phyloP scores from a whole-genome alignment of 2,329 filamentous ascomycete genomes.

The Exophiala mesophila region DNA sequence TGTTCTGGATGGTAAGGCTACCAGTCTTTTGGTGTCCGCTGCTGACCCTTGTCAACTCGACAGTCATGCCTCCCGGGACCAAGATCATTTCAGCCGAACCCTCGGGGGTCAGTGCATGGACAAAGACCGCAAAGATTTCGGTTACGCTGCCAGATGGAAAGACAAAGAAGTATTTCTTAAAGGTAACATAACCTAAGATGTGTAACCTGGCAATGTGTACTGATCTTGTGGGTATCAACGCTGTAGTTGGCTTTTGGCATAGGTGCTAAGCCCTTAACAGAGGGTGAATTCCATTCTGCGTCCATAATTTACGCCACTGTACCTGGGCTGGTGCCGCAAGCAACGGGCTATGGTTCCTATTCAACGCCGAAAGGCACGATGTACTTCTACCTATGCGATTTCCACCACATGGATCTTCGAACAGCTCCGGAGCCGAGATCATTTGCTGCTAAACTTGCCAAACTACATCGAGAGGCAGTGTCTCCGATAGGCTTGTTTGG shows the following conservation, averaged over 20 bases:
- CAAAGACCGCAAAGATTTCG: constrained; percentile 3
- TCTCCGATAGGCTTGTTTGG: constrained; percentile 37
- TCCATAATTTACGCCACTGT: constrained; percentile 29
- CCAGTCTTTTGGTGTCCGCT: too few species aligned
- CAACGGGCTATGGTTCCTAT: constrained; percentile 29
- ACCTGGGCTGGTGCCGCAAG: constrained; percentile 30
- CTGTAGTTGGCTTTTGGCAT: too few species aligned
- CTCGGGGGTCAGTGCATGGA: constrained; percentile 9
- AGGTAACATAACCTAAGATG: too few species aligned
- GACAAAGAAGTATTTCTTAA: too few species aligned
- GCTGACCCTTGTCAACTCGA: too few species aligned
- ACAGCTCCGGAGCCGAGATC: constrained; percentile 25
- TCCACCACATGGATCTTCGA: constrained; percentile 29
- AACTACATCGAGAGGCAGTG: constrained; percentile 30
- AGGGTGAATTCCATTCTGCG: constrained; percentile 34
- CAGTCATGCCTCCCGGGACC: too few species aligned
- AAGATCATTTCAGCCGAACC: constrained; percentile 4
- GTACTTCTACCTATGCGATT: constrained; percentile 33
- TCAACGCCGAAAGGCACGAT: constrained; percentile 17
- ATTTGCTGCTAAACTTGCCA: constrained; percentile 28
- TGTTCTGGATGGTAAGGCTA: too few species aligned
- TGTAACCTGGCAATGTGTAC: too few species aligned
- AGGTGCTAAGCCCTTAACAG: too few species aligned
- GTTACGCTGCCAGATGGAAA: constrained; percentile 2
- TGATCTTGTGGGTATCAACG: too few species aligned